Evolutionary conservation across 2,329 filamentous ascomycete species (phyloP), one percentile per base, ranked within the genome.

Genomic region (Fusarium nurragi): DNA sequence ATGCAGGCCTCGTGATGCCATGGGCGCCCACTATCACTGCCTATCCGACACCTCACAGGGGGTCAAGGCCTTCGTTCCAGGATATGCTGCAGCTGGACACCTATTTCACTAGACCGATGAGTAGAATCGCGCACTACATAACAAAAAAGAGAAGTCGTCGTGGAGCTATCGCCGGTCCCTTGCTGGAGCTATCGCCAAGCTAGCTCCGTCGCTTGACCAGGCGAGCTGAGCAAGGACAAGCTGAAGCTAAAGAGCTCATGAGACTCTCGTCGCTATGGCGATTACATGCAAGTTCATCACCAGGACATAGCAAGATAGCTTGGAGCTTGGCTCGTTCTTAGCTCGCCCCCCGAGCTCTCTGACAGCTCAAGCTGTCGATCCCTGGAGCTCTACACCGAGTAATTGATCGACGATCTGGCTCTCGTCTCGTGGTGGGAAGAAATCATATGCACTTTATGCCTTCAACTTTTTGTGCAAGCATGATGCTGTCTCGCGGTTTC

Each of bases 1-100:
- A 67, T 67, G 64, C 59, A 67, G 55, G 64, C 64, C 64, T 60
- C 59, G 64, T 67, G 64, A 67, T 67, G 64, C 50, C 21, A 52
- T 67, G 49, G 57, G 34, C 63, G 48, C 46, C 64, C 59, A 64
- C 64, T 64, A 47, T 45, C 40, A 49, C 59, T 60, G 44, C 32
- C 26, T 14, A 30, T 40, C 32, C 41, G 39, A 23, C 45, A 57
- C 49, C 59, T 63, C 46, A 39, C 58, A 55, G 64, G 48, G 64
- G 49, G 58, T 39, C n/a, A n/a, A 19, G 44, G 19, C 51, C 28
- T 56, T 26, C 39, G 25, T 44, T 50, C 23, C 55, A 67, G 49
- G 62, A 44, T 67, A 22, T 60, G 46, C 59, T 60, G 49, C 38
- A 67, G 47, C 54, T 52, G 54, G 63, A 64, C 38, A 54, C 36